Conservation (phyloP, 371 early-diverging fungal genomes). For the Nosema muscidifuracis region DNA sequence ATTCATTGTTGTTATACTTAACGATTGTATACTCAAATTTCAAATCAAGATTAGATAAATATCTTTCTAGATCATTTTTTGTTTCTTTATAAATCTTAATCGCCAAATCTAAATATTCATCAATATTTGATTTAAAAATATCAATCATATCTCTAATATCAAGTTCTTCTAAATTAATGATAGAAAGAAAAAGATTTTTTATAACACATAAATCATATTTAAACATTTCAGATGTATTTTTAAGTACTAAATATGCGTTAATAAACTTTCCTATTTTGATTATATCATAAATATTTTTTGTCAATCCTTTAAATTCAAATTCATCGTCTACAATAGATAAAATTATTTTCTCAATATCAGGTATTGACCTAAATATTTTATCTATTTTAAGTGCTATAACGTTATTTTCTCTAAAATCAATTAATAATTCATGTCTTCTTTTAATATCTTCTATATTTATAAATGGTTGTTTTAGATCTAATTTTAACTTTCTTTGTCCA, state of each 20-base stretch:
- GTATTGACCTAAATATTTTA: not conserved
- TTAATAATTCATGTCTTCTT: not conserved
- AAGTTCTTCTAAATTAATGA: not conserved
- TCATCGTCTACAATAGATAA: not conserved
- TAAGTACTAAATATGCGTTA: not conserved
- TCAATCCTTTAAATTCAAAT: not conserved
- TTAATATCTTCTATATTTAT: not conserved
- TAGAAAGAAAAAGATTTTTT: not conserved
- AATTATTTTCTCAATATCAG: not conserved
- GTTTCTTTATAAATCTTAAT: conserved; percentile 1
- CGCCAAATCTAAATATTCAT: conserved; percentile 1
- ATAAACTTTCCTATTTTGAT: not conserved
- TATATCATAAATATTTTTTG: not conserved
- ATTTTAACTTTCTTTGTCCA: not conserved
- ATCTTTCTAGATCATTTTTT: not conserved
- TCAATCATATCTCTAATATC: not conserved
- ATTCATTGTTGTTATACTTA: not conserved
- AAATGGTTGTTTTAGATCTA: not conserved
- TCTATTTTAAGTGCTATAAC: not conserved
- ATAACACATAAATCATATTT: not conserved
- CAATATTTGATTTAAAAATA: not conserved
- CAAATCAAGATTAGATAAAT: not conserved
- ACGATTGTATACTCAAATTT: not conserved
- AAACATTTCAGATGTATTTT: not conserved
- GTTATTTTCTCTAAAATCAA: not conserved